phyloP scores from a whole-genome alignment of 768 basidiomycete genomes.

The Boletus vinaceobasis region DNA sequence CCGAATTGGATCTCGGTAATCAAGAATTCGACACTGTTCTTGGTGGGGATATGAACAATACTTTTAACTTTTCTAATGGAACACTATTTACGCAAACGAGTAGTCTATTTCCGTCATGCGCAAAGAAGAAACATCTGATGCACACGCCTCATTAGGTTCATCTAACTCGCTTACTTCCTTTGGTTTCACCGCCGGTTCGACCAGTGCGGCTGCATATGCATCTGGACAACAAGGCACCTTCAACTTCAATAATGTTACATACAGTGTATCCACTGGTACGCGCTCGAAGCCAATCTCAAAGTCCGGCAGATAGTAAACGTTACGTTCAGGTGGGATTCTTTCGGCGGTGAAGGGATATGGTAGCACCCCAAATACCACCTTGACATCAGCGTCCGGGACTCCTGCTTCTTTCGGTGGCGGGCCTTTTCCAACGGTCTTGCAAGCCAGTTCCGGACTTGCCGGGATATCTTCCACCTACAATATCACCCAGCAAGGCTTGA shows the following conservation, averaged over 20 bases:
- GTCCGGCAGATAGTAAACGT: no score
- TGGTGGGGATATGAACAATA: neutral
- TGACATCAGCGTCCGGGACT: neutral
- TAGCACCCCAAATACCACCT: no score
- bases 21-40: neutral
- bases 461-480: neutral
- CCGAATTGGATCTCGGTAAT: neutral
- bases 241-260: neutral
- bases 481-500: neutral
- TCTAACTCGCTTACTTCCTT: neutral
- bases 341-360: neutral
- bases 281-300: neutral
- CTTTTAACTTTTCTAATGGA: neutral
- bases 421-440: neutral
- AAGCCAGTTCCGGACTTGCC: neutral
- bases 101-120: neutral
- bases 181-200: neutral
- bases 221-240: neutral
- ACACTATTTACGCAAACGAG: neutral
- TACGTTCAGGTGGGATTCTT: neutral
- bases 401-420: neutral
- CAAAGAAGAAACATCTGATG: neutral
- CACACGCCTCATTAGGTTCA: neutral
- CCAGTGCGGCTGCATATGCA: neutral
- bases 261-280: neutral